A percentile compares a stretch with the other conserved stretches of the same genome.
Conservation (phyloP, 2,329 filamentous ascomycete genomes). For the Neofusicoccum laricinum region DNA sequence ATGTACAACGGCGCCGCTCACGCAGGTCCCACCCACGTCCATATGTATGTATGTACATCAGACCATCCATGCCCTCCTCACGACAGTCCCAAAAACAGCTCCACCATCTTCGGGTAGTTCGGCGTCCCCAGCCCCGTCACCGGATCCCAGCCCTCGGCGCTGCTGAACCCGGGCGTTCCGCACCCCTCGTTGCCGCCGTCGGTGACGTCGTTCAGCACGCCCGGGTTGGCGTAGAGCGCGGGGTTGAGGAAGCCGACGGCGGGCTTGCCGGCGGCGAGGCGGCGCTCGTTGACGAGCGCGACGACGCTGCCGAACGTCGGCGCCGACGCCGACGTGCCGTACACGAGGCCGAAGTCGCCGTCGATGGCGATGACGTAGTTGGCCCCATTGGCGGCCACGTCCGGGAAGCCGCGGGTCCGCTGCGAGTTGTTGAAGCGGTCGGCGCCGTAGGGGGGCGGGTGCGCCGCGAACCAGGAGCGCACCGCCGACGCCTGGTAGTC, state of each 20-base stretch:
- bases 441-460: neutral
- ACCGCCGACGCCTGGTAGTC: neutral
- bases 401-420: slow-evolving; percentile 1
- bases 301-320: slow-evolving; percentile 50
- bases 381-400: neutral
- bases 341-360: slow-evolving; percentile 33
- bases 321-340: slow-evolving; percentile 51
- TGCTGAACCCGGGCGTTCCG: neutral
- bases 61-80: too few relatives aligned
- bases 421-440: neutral
- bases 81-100: slow-evolving; percentile 18
- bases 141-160: slow-evolving; percentile 43
- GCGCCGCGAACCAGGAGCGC: neutral
- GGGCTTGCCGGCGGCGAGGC: slow-evolving; percentile 36
- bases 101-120: slow-evolving; percentile 38
- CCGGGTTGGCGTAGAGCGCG: slow-evolving; percentile 44
- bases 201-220: slow-evolving; percentile 41
- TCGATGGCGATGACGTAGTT: neutral
- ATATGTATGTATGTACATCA: too few relatives aligned
- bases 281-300: slow-evolving; percentile 44
- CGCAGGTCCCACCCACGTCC: too few relatives aligned
- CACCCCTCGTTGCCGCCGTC: slow-evolving; percentile 29
- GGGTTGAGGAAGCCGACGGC: slow-evolving; percentile 44
- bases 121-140: slow-evolving; percentile 52
- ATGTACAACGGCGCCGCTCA: slow-evolving; percentile 21